Conservation (phyloP, 2,329 filamentous ascomycete species). For the Aaosphaeria pasadenensis region DNA sequence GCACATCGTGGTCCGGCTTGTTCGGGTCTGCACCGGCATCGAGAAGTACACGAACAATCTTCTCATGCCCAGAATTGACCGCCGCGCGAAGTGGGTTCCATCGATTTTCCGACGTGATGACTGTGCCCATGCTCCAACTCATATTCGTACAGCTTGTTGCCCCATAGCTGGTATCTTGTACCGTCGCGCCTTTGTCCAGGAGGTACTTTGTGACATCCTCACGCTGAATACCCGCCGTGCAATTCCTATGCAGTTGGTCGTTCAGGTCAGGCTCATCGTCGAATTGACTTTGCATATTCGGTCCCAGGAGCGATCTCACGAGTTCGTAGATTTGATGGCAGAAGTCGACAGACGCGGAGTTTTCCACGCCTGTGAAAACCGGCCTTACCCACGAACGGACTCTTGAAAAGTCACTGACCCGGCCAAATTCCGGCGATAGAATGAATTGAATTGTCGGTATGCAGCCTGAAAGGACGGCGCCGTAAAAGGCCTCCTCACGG, state of each 20-base stretch:
- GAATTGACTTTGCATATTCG: too few relatives aligned
- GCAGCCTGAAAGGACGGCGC: not conserved
- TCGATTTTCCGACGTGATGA: not conserved
- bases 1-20: not conserved
- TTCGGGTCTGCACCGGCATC: slow-evolving; percentile 1
- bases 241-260: too few relatives aligned
- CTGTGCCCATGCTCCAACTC: too few relatives aligned
- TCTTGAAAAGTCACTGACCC: too few relatives aligned
- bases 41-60: slow-evolving; percentile 2
- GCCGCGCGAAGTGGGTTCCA: not conserved
- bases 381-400: too few relatives aligned
- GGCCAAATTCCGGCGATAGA: not conserved
- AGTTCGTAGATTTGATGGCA: not conserved
- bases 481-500: not conserved
- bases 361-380: not conserved
- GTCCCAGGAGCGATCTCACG: too few relatives aligned
- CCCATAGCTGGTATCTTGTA: not conserved
- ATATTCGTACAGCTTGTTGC: too few relatives aligned
- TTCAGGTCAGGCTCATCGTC: too few relatives aligned
- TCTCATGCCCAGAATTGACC: not conserved
- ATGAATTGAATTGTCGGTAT: not conserved
- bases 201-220: not conserved
- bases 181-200: not conserved
- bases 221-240: not conserved
- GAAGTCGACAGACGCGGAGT: not conserved